Evolutionary conservation across 768 basidiomycete species (phyloP).

Genomic region (Lactarius pseudohatsudake): DNA sequence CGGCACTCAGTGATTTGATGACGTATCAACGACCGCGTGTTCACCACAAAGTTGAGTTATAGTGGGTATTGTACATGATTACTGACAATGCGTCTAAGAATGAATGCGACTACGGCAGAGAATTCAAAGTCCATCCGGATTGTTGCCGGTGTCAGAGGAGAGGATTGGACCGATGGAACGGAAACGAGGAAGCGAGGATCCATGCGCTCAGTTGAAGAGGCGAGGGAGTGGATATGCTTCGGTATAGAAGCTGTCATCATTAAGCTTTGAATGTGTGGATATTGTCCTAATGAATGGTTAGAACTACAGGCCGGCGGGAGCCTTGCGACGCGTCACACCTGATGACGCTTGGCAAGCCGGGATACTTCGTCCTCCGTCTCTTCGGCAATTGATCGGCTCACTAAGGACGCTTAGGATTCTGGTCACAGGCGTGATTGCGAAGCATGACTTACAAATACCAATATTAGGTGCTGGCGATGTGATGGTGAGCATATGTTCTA

Average conservation of each 20-base stretch:
- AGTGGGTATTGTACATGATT: background rate
- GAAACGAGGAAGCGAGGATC: background rate
- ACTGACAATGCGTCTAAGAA: background rate
- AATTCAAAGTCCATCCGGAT: background rate
- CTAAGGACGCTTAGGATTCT: background rate
- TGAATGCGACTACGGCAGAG: background rate
- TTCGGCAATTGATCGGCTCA: constrained; percentile 12
- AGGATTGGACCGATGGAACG: background rate
- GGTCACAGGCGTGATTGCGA: background rate
- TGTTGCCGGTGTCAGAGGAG: background rate
- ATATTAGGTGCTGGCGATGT: constrained; percentile 11
- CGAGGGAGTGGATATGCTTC: background rate
- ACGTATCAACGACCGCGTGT: background rate
- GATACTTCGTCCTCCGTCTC: constrained; percentile 8
- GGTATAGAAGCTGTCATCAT: background rate
- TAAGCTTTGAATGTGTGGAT: constrained; percentile 1
- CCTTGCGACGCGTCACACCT: background rate
- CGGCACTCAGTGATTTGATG: background rate
- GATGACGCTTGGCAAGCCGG: constrained; percentile 5
- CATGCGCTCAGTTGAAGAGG: constrained; percentile 8
- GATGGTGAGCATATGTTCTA: background rate
- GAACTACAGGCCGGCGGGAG: background rate
- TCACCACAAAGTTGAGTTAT: constrained; percentile 2
- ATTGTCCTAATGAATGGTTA: constrained; percentile 1
- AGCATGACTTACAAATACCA: constrained; percentile 11